Base-by-base conservation (phyloP, 129 eudicot species). In the Escallonia rubra region DNA sequence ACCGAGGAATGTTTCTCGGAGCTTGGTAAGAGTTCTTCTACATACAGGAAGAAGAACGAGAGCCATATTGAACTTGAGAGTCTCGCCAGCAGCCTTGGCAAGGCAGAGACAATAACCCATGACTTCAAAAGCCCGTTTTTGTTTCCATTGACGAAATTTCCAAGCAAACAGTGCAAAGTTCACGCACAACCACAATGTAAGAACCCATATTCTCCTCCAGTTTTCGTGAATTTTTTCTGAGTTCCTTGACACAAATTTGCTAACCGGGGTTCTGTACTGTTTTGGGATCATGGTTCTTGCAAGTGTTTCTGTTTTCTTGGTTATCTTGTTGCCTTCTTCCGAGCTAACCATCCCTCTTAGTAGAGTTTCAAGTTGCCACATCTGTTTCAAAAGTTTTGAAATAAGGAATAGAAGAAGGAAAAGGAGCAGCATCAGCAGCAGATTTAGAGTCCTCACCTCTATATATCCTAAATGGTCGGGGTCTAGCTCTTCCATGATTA, bases 401-500 rank as follows among this genome's bases (percentile, higher is more conserved):
- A 23, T 12, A 46, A 46, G 34, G 34, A 23, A 23, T 0, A 23
- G 34, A 23, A 23, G 34, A 23, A 23, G 34, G 34, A 23, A 23
- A 15, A 23, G 40, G 13, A 51, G 4, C 16, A 47, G 41, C 4
- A 13, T 3, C 38, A 51, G 46, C 43, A 65, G 41, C 41, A 5
- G 3, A 10, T 8, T 62, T 62, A 59, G 47, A 4, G 57, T 2
- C 47, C 59, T 69, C 14, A 82, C 88, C 79, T 83, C 88, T 46
- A 83, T 72, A 38, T 75, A 83, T 34, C 88, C 88, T 10, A 38
- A 66, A 45, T 79, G 79, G 42, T 83, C 85, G 9, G 88, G 88
- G 47, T 83, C 88, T 5, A 83, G 77, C 78, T 83, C 85, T 61
- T 83, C 85, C 88, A 83, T 83, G 77, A 83, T 79, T 43, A 83